phyloP scores from a whole-genome alignment of 2,329 filamentous ascomycete species.

The Penicillium psychrosexuale region DNA sequence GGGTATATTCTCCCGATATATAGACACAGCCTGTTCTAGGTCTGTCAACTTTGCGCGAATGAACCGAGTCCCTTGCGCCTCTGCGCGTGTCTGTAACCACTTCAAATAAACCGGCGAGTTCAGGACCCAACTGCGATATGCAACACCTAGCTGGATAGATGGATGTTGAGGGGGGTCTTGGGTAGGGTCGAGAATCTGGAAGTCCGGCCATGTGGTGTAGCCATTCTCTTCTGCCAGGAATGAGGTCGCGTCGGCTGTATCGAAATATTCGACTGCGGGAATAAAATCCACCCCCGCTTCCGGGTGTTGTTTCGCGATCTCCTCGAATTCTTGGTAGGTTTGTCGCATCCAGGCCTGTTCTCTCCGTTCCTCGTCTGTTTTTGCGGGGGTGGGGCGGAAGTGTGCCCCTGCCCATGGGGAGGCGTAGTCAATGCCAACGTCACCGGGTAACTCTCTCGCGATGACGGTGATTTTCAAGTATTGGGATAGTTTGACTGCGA shows the following conservation, averaged over 20 bases:
- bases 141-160: conserved; percentile 3
- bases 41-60: neutral
- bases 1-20: neutral
- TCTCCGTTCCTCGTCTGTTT: neutral
- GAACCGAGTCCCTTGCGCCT: conserved; percentile 1
- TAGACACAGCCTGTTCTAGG: neutral
- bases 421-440: neutral
- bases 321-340: conserved; percentile 7
- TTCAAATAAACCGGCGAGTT: conserved; percentile 10
- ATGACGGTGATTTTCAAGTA: neutral
- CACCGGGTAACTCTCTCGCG: conserved; percentile 8
- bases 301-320: neutral
- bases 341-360: conserved; percentile 11
- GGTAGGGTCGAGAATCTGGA: neutral
- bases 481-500: neutral
- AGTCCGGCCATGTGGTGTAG: conserved; percentile 9
- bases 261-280: conserved; percentile 10
- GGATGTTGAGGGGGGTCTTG: neutral
- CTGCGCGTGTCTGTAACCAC: conserved; percentile 5
- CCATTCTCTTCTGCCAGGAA: conserved; percentile 3
- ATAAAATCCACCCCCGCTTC: conserved; percentile 6
- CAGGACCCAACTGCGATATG: conserved; percentile 9
- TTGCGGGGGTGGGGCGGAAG: conserved; percentile 11
- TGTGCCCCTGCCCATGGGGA: conserved; percentile 12
- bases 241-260: neutral